Conservation (phyloP, 768 basidiomycete genomes). For the Cyclocybe cylindracea region DNA sequence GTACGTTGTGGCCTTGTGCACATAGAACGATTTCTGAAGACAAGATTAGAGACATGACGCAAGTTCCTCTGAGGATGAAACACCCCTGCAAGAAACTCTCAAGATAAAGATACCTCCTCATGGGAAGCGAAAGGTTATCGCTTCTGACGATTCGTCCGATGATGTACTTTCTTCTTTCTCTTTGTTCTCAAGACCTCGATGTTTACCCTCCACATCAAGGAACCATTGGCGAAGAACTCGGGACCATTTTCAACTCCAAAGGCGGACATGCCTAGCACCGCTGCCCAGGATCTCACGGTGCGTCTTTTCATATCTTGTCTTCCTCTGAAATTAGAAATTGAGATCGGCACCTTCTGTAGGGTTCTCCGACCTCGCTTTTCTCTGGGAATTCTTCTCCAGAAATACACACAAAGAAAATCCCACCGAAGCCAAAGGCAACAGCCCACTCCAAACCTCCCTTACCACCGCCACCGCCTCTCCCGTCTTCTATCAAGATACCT, state of each 20-base stretch:
- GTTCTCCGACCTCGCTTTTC: conserved; percentile 2
- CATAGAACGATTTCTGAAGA: no score
- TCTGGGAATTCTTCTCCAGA: conserved; percentile 15
- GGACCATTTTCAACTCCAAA: no score
- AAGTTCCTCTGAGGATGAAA: conserved; percentile 13
- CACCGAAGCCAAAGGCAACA: conserved; percentile 1
- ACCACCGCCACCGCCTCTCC: conserved; percentile 3
- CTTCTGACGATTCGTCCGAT: conserved; percentile 10
- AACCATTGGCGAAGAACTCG: no score
- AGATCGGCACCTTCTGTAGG: no score
- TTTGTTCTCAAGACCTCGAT: no score
- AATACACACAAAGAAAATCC: neutral
- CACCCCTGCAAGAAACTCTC: conserved; percentile 4
- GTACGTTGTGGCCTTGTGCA: no score
- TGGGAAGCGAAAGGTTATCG: conserved; percentile 13
- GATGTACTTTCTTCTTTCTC: conserved; percentile 3
- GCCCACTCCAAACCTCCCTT: neutral
- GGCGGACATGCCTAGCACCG: no score
- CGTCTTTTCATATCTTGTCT: no score
- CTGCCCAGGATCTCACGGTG: no score
- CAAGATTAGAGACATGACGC: no score
- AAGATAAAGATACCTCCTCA: conserved; percentile 8
- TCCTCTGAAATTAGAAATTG: no score
- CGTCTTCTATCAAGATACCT: conserved; percentile 13
- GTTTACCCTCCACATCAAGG: no score